These are phyloP conservation scores for Nitzschia inconspicua DNA, from an alignment of 108 stramenopile species.

Conservation along the genomic window DNA sequence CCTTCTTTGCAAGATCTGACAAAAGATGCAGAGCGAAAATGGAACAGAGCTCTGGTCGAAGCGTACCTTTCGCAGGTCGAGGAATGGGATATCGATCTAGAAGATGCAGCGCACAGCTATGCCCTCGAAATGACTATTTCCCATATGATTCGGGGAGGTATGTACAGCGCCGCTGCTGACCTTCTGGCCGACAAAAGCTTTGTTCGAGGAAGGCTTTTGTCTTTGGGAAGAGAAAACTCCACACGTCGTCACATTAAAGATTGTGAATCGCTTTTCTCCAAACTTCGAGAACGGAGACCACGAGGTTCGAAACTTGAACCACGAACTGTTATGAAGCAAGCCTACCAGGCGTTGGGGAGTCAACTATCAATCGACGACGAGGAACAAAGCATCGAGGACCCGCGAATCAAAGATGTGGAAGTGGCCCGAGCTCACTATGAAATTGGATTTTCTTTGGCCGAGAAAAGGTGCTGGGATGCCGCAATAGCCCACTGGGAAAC, in stretches of 20 bases:
- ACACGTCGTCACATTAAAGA: slow-evolving; percentile 62
- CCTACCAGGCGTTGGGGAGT: slow-evolving; percentile 39
- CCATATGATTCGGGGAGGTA: slow-evolving; percentile 71
- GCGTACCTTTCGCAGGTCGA: slow-evolving; percentile 38
- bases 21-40: slow-evolving; percentile 52
- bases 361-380: slow-evolving; percentile 37
- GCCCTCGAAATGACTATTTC: slow-evolving; percentile 61
- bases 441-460: slow-evolving; percentile 69
- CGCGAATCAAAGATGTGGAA: slow-evolving; percentile 38
- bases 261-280: slow-evolving; percentile 51
- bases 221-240: slow-evolving; percentile 57
- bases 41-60: slow-evolving; percentile 61
- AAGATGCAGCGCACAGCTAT: slow-evolving; percentile 63
- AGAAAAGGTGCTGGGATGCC: slow-evolving; percentile 62
- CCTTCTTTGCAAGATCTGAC: slow-evolving; percentile 40
- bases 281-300: slow-evolving; percentile 18
- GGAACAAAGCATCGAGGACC: slow-evolving; percentile 29
- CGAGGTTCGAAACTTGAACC: slow-evolving; percentile 33
- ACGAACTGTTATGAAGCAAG: slow-evolving; percentile 35
- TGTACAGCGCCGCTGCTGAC: slow-evolving; percentile 53
- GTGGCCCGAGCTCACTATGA: slow-evolving; percentile 66
- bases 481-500: slow-evolving; percentile 68
- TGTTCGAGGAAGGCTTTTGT: slow-evolving; percentile 58
- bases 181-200: slow-evolving; percentile 59
- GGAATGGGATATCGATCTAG: slow-evolving; percentile 55